Evolutionary conservation across 495 filamentous ascomycete species (phyloP).

Genomic region (Elaphomyces granulatus): DNA sequence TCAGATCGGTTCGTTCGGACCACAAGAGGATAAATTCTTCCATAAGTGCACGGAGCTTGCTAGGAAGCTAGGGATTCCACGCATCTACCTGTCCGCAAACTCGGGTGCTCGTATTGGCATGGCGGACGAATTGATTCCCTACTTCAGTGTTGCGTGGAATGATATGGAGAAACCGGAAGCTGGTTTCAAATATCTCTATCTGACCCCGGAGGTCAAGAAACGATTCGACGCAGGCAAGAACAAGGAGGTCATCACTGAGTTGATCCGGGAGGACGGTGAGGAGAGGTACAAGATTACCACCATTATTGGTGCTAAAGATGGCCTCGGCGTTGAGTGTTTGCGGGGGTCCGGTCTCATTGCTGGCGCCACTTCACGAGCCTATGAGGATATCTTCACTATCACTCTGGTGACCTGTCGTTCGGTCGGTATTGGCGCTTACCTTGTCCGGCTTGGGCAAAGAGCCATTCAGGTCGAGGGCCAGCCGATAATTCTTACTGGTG

Average conservation of each 20-base stretch:
- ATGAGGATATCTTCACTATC: conserved; percentile 98
- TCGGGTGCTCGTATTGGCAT: conserved; percentile 98
- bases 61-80: conserved; percentile 80
- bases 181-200: conserved; percentile 98
- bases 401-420: conserved; percentile 96
- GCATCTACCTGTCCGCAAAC: conserved; percentile 96
- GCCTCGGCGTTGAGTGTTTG: conserved; percentile 93
- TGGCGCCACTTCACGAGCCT: conserved; percentile 89
- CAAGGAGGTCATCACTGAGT: conserved; percentile 78
- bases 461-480: conserved; percentile 98
- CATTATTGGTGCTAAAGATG: conserved; percentile 87
- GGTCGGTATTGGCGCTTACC: conserved; percentile 95
- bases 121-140: conserved; percentile 90
- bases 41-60: conserved; percentile 96
- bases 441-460: conserved; percentile 93
- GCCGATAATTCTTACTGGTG: conserved; percentile 97
- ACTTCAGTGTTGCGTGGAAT: conserved; percentile 96
- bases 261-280: conserved; percentile 73
- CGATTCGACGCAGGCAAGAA: conserved; percentile 72
- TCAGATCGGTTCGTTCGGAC: conserved; percentile 96
- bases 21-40: conserved; percentile 95
- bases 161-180: conserved; percentile 66
- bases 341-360: conserved; percentile 96
- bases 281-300: conserved; percentile 88
- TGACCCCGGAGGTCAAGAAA: conserved; percentile 73